phyloP scores from a whole-genome alignment of 352 stramenopile genomes.

The Pythium dissotocum region DNA sequence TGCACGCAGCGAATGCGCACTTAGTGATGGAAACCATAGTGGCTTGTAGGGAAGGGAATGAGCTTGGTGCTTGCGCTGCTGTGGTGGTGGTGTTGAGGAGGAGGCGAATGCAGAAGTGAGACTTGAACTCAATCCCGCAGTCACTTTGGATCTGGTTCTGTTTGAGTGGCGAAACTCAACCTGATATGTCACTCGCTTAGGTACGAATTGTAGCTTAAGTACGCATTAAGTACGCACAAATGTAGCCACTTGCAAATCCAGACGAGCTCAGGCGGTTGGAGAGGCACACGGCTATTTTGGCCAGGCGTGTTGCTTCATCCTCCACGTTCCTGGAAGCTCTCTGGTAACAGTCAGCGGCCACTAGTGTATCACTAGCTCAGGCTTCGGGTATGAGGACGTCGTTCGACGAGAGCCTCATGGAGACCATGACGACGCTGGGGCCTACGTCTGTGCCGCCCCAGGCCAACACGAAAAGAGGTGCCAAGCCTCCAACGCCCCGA shows the following conservation, averaged over 20 bases:
- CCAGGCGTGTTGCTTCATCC: too few species aligned
- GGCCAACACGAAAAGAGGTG: background rate
- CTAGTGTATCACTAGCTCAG: too few species aligned
- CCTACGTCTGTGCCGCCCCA: constrained; percentile 12
- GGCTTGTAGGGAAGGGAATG: background rate
- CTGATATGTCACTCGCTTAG: background rate
- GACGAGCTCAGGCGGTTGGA: too few species aligned
- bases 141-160: too few species aligned
- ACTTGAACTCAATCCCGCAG: background rate
- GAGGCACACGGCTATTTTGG: too few species aligned
- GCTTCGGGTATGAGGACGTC: constrained; percentile 14
- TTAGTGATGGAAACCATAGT: background rate
- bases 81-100: background rate
- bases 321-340: too few species aligned
- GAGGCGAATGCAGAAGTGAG: background rate
- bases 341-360: too few species aligned
- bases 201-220: background rate
- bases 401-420: constrained; percentile 25
- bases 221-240: background rate
- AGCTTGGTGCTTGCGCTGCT: background rate
- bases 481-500: constrained; percentile 6
- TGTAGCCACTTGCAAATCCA: background rate
- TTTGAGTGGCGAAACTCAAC: background rate
- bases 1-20: background rate
- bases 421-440: constrained; percentile 25